Evolutionary conservation across 352 stramenopile genomes (phyloP), one percentile per base, ranked within the genome.

Genomic region (Phytophthora foliorum): DNA sequence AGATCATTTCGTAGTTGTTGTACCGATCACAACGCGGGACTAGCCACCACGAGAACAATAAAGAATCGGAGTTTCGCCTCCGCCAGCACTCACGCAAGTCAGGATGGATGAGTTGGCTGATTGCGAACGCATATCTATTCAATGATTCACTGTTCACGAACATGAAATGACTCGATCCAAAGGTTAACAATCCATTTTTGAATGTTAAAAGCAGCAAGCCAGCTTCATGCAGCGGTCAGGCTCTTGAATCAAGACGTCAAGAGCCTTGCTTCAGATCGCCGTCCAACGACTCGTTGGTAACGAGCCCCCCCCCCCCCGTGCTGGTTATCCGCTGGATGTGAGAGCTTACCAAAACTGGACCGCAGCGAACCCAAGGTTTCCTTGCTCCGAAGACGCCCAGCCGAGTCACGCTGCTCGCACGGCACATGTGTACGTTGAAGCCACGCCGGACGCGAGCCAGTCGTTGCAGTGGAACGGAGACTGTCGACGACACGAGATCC

Each of bases 361-460:
- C 56, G 29, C 56, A 48, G 56, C 44, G 31, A 45, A 55, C 44
- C 31, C 44, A 63, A 29, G 19, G 32, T 32, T 32, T 9, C 29
- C n/a, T 36, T 32, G 38, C 38, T 42, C 38, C 38, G 53, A 42
- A 25, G 17, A 51, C 38, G 29, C 24, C 27, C 55, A 61, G 13
- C 27, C 32, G 32, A 14, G 25, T 29, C 25, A 29, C 25, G 25
- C 25, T 29, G 25, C 25, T 29, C 6, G 25, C 25, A 29, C 25
- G 25, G 3, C 3, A 29, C 25, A 4, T 10, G 3, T 17, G 34
- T 14, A 61, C 24, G 38, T 22, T 60, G 53, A 32, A 60, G 57
- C 48, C 44, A 49, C 24, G 44, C 45, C 5, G 45, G 44, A 42
- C 46, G 36, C 39, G 58, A 52, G 38, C 58, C 46, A 59, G 34